Evolutionary conservation across 179 eudicot species (phyloP).

Genomic region (Carnegiea gigantea): DNA sequence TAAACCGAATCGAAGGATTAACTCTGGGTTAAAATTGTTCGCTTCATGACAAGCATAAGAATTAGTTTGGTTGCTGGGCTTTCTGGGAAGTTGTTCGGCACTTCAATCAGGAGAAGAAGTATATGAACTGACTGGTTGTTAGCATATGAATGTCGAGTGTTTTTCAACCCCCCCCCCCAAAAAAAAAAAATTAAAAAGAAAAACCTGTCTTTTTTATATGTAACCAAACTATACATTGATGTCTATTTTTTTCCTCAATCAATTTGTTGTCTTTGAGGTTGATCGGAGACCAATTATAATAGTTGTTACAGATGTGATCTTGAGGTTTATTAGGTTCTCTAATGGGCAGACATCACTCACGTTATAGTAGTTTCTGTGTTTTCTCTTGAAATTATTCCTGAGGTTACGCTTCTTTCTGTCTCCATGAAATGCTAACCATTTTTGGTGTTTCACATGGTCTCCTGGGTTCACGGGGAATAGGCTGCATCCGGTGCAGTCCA

Average conservation of each 20-base stretch:
- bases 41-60: too few relatives aligned
- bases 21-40: too few relatives aligned
- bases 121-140: too few relatives aligned
- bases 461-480: slow-evolving; percentile 32
- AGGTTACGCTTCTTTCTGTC: background rate
- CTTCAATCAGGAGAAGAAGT: background rate
- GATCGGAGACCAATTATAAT: background rate
- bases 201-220: too few relatives aligned
- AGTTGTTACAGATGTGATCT: background rate
- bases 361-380: background rate
- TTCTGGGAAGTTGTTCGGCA: background rate
- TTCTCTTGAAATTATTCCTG: background rate
- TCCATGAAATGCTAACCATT: background rate
- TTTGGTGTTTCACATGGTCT: slow-evolving; percentile 3
- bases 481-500: slow-evolving; percentile 97
- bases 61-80: background rate
- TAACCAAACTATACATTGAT: too few relatives aligned
- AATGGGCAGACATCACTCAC: background rate
- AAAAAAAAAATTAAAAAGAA: too few relatives aligned
- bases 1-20: too few relatives aligned
- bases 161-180: too few relatives aligned
- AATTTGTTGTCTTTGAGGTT: background rate
- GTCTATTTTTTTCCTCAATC: background rate
- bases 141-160: too few relatives aligned
- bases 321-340: background rate